Conservation (phyloP, 768 basidiomycete species). For the Cystobasidium onofrii region DNA sequence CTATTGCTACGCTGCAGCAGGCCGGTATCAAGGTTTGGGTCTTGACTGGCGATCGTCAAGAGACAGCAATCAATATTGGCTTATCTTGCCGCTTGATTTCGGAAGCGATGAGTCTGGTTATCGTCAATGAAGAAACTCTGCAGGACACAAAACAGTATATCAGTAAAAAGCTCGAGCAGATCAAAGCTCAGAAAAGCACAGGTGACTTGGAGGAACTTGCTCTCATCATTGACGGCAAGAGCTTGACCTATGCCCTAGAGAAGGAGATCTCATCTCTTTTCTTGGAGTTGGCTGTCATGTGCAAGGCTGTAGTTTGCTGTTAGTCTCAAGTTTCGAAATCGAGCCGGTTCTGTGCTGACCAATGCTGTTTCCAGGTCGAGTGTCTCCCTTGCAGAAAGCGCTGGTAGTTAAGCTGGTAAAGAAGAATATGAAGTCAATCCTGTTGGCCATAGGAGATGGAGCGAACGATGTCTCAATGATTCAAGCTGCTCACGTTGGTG, state of each 20-base stretch:
- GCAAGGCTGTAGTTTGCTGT: conserved; percentile 98
- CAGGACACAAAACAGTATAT: conserved; percentile 77
- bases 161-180: conserved; percentile 76
- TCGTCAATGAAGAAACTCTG: conserved; percentile 81
- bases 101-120: conserved; percentile 96
- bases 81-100: conserved; percentile 94
- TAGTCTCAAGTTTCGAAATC: conserved; percentile 42
- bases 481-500: conserved; percentile 93
- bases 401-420: conserved; percentile 98
- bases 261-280: conserved; percentile 83
- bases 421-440: conserved; percentile 82
- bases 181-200: conserved; percentile 80
- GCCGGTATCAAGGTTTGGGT: conserved; percentile 99
- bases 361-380: conserved; percentile 59
- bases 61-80: conserved; percentile 98
- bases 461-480: conserved; percentile 99
- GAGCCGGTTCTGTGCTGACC: neutral
- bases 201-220: conserved; percentile 94
- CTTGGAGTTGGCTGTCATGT: conserved; percentile 91
- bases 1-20: conserved; percentile 94
- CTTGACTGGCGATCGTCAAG: conserved; percentile 92
- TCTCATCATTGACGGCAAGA: conserved; percentile 93
- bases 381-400: conserved; percentile 94
- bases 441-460: conserved; percentile 95
- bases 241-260: conserved; percentile 80